Evolutionary conservation across 768 basidiomycete genomes (phyloP).

Genomic region (Leccinum longicurvipes): DNA sequence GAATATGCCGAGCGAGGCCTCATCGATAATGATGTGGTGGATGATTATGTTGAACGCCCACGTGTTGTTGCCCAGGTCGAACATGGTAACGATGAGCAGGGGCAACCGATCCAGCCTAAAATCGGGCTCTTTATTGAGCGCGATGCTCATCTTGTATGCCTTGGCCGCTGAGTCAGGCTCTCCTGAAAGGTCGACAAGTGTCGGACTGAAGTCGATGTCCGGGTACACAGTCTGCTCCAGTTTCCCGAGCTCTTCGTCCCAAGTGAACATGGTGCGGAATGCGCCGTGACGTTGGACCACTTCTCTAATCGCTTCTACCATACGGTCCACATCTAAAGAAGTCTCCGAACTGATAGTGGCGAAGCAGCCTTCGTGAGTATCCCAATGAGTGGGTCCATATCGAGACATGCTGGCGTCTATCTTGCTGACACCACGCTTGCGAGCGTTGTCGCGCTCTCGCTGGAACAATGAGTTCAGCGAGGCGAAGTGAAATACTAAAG

Average conservation of each 20-base stretch:
- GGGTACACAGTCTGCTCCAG: slow-evolving; percentile 31
- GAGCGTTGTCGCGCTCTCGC: slow-evolving; percentile 29
- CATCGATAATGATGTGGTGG: slow-evolving; percentile 32
- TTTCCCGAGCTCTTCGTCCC: slow-evolving; percentile 30
- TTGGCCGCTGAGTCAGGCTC: slow-evolving; percentile 23
- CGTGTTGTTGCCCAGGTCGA: slow-evolving; percentile 14
- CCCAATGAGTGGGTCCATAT: slow-evolving; percentile 33
- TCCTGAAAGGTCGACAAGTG: slow-evolving; percentile 26
- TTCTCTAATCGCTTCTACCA: slow-evolving; percentile 26
- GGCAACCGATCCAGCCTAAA: slow-evolving; percentile 27
- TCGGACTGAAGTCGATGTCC: slow-evolving; percentile 21
- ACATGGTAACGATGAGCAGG: slow-evolving; percentile 26
- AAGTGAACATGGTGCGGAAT: slow-evolving; percentile 27
- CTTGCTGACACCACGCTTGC: slow-evolving; percentile 26
- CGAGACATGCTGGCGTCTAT: slow-evolving; percentile 32
- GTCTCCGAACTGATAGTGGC: slow-evolving; percentile 20
- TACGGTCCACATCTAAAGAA: slow-evolving; percentile 25
- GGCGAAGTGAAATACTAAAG: background rate
- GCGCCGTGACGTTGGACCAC: slow-evolving; percentile 30
- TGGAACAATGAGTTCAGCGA: background rate
- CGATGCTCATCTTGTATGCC: slow-evolving; percentile 31
- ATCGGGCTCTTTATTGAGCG: slow-evolving; percentile 20
- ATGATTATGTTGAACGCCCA: slow-evolving; percentile 31
- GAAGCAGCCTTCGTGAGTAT: slow-evolving; percentile 29
- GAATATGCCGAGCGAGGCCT: slow-evolving; percentile 28